Percentiles rank a stretch among this genome's conserved stretches.
These are phyloP conservation scores for Larix sibirica DNA, from an alignment of 83 land plant species.

Conservation along the genomic window DNA sequence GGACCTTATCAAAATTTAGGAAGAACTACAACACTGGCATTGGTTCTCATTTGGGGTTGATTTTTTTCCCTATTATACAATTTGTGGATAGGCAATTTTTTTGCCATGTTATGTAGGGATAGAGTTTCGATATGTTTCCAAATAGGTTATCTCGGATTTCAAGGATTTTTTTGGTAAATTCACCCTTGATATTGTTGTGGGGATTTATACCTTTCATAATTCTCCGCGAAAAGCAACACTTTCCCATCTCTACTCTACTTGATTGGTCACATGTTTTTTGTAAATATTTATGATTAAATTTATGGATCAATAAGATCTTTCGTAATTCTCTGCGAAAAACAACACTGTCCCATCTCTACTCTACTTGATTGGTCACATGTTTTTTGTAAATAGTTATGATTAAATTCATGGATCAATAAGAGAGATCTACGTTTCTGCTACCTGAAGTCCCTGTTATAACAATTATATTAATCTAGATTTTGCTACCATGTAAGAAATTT, in stretches of 20 bases:
- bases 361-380: background rate
- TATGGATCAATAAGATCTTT: background rate
- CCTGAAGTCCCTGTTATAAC: too few relatives aligned
- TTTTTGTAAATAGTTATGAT: constrained; percentile 12
- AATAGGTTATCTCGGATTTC: background rate
- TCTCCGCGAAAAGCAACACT: background rate
- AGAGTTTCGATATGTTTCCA: background rate
- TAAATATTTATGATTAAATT: background rate
- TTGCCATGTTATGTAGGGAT: background rate
- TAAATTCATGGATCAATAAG: constrained; percentile 19
- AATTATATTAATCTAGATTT: too few relatives aligned
- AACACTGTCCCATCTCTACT: background rate
- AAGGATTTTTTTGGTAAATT: background rate
- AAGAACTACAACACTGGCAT: background rate
- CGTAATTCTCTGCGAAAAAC: background rate
- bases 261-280: constrained; percentile 8
- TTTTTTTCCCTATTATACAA: background rate
- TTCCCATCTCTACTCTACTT: constrained; percentile 4
- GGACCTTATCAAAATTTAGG: background rate
- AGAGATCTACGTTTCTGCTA: background rate
- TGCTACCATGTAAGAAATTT: too few relatives aligned
- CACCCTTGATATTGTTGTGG: background rate
- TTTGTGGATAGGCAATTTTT: background rate
- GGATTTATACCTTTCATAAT: background rate
- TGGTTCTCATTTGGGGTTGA: background rate